These are phyloP conservation scores for Thielaviopsis punctulata DNA, from an alignment of 2,329 filamentous ascomycete genomes.

Conservation along the genomic window DNA sequence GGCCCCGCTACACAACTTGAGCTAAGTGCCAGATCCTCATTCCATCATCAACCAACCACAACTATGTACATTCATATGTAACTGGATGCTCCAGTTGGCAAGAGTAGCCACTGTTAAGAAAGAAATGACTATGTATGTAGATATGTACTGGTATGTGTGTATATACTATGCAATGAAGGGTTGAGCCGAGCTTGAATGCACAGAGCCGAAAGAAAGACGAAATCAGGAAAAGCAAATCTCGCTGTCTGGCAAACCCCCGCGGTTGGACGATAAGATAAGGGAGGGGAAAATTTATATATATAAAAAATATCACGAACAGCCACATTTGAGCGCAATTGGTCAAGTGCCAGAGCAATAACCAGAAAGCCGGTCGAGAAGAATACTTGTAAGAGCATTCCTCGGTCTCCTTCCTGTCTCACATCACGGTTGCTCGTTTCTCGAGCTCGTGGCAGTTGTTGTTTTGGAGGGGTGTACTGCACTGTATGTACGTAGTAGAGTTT, in stretches of 20 bases:
- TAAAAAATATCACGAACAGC: too few species aligned
- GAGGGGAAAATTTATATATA: background rate
- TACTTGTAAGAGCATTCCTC: too few species aligned
- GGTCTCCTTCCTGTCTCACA: too few species aligned
- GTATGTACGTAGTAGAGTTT: too few species aligned
- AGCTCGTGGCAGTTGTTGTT: too few species aligned
- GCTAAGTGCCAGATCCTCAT: background rate
- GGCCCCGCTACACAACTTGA: background rate
- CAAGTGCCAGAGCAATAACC: too few species aligned
- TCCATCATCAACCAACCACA: constrained; percentile 3
- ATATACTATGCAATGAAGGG: background rate
- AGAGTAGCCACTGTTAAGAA: background rate
- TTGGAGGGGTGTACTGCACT: too few species aligned
- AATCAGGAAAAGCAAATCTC: background rate
- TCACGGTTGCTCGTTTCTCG: too few species aligned
- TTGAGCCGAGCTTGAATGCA: constrained; percentile 1
- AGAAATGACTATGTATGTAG: background rate
- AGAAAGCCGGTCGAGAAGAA: too few species aligned
- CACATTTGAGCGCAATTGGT: too few species aligned
- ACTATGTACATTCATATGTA: background rate
- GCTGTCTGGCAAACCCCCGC: background rate
- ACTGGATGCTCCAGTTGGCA: constrained; percentile 6
- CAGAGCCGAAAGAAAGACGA: background rate
- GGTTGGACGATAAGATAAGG: constrained; percentile 9
- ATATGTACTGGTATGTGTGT: too few species aligned